Conservation (phyloP, 73 alveolate species). For the Paramecium biaurelia region DNA sequence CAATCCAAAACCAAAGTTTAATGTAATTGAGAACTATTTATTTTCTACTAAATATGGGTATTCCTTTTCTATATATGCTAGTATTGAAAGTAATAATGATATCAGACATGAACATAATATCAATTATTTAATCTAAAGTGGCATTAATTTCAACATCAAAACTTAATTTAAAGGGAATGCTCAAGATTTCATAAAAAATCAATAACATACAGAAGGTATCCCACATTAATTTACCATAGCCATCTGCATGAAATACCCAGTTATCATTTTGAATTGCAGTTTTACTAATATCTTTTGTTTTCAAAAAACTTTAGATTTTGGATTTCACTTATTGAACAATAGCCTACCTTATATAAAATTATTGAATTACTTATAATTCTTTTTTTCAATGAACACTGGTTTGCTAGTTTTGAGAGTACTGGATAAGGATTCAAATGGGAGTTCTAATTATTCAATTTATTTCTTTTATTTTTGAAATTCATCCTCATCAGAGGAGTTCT, state of each 20-base stretch:
- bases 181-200: slow-evolving; percentile 18
- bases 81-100: slow-evolving; percentile 65
- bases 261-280: not conserved
- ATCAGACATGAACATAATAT: slow-evolving; percentile 58
- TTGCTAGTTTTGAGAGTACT: not conserved
- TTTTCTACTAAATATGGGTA: slow-evolving; percentile 30
- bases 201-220: slow-evolving; percentile 58
- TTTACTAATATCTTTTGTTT: not conserved
- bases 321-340: slow-evolving; percentile 4
- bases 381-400: not conserved
- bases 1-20: slow-evolving; percentile 72
- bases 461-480: not conserved
- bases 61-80: slow-evolving; percentile 67
- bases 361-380: not conserved
- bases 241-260: slow-evolving; percentile 35
- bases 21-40: slow-evolving; percentile 53
- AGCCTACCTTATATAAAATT: not conserved
- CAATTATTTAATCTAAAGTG: not conserved
- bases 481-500: slow-evolving; percentile 14
- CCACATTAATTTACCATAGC: not conserved
- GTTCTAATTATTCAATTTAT: not conserved
- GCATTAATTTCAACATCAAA: not conserved
- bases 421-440: not conserved
- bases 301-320: not conserved
- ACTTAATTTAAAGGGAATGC: not conserved